Evolutionary conservation across 352 stramenopile species (phyloP).

Genomic region (Halophytophthora polymorphica): DNA sequence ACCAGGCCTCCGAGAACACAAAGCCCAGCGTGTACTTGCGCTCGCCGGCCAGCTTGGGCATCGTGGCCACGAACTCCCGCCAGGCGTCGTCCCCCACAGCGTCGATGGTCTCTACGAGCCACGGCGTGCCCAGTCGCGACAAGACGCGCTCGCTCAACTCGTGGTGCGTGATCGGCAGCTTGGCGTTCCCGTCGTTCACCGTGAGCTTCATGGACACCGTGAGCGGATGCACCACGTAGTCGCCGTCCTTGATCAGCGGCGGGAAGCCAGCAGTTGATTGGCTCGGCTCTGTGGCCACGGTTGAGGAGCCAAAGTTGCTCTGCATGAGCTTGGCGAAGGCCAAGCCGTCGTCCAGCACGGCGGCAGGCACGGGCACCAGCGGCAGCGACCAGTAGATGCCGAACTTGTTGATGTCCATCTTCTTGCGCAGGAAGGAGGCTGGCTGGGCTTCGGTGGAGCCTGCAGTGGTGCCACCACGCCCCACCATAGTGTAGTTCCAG

Average conservation of each 20-base stretch:
- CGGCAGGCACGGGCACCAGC: conserved; percentile 38
- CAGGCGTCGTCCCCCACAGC: conserved; percentile 66
- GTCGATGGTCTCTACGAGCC: conserved; percentile 76
- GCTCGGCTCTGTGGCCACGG: conserved; percentile 4
- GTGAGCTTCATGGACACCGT: conserved; percentile 79
- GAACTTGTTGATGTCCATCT: conserved; percentile 81
- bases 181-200: conserved; percentile 76
- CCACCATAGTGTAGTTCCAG: conserved; percentile 85
- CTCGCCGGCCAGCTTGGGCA: conserved; percentile 68
- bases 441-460: conserved; percentile 1
- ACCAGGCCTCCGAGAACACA: conserved; percentile 84
- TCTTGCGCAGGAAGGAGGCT: conserved; percentile 63
- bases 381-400: conserved; percentile 77
- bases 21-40: conserved; percentile 83
- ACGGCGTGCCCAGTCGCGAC: conserved; percentile 66
- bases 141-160: conserved; percentile 72
- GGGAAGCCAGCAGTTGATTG: conserved; percentile 9
- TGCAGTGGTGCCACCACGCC: conserved; percentile 30
- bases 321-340: conserved; percentile 74
- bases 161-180: conserved; percentile 75
- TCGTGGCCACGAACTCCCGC: conserved; percentile 62
- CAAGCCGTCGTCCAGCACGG: conserved; percentile 44
- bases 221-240: conserved; percentile 74
- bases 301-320: conserved; percentile 42
- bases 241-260: conserved; percentile 38